Evolutionary conservation across 139 green algal genomes (phyloP).

Genomic region (Coelastrella sp.): DNA sequence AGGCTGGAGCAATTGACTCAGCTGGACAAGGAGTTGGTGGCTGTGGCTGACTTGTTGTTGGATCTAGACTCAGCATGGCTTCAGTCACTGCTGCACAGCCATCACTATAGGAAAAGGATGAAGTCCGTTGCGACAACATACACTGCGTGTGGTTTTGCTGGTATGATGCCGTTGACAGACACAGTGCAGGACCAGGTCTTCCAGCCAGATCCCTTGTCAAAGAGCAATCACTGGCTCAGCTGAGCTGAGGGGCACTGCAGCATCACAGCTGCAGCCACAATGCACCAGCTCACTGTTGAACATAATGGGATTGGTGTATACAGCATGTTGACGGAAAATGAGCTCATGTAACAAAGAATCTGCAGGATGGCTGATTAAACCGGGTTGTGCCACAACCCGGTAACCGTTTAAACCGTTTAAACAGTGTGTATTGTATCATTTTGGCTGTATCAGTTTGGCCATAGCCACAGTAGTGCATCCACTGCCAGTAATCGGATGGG

Average conservation of each 20-base stretch:
- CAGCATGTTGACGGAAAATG: too few species aligned
- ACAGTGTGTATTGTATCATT: too few species aligned
- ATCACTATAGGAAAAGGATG: constrained; percentile 24
- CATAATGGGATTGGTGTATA: background rate
- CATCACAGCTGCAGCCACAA: background rate
- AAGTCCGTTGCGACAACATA: constrained; percentile 17
- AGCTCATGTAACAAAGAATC: too few species aligned
- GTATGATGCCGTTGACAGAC: constrained; percentile 28
- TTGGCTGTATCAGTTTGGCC: too few species aligned
- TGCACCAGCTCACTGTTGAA: background rate
- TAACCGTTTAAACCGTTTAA: too few species aligned
- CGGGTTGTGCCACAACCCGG: too few species aligned
- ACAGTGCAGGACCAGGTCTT: constrained; percentile 19
- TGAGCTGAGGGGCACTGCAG: background rate
- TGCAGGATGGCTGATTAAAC: too few species aligned
- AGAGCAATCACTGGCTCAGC: background rate
- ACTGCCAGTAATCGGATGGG: too few species aligned
- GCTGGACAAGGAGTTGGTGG: background rate
- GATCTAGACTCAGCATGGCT: constrained; percentile 19
- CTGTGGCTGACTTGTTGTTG: constrained; percentile 15
- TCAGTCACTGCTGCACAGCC: constrained; percentile 1
- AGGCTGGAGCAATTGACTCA: background rate
- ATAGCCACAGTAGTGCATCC: too few species aligned
- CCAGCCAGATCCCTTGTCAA: background rate
- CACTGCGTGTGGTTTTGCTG: constrained; percentile 34